Conservation (phyloP, 169 alveolate genomes). For the Plasmodium gaboni region DNA sequence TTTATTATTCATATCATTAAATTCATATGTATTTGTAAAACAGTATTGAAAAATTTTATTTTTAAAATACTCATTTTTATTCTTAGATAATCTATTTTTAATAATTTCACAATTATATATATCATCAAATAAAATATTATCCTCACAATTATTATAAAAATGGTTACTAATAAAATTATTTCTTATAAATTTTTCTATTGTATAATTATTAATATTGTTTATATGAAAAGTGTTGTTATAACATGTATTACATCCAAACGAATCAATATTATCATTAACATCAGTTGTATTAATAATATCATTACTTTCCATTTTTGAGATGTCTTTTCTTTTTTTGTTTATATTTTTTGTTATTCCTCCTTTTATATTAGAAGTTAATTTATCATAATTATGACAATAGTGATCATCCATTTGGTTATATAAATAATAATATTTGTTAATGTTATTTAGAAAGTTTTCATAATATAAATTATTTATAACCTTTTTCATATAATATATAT, state of each 20-base stretch:
- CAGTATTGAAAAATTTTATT: constrained; percentile 11
- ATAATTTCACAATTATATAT: constrained; percentile 65
- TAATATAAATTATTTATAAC: constrained; percentile 52
- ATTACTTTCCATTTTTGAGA: not conserved
- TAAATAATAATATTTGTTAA: constrained; percentile 26
- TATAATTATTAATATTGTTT: not conserved
- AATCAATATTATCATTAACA: not conserved
- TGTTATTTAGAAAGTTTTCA: constrained; percentile 39
- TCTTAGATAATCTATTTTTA: constrained; percentile 11
- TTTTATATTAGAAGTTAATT: not conserved
- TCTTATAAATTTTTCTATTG: no score
- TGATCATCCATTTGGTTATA: constrained; percentile 2
- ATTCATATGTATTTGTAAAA: not conserved
- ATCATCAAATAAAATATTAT: constrained; percentile 30
- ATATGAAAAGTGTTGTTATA: not conserved
- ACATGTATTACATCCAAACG: no score
- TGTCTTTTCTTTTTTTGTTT: not conserved
- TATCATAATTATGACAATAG: not conserved
- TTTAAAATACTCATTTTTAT: constrained; percentile 20
- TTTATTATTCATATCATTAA: not conserved
- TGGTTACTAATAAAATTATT: not conserved
- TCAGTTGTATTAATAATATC: not conserved
- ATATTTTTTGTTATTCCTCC: not conserved
- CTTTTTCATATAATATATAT: constrained; percentile 47
- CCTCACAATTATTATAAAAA: not conserved